Conservation (phyloP, 2,329 filamentous ascomycete genomes). For the Neopestalotiopsis sp. region DNA sequence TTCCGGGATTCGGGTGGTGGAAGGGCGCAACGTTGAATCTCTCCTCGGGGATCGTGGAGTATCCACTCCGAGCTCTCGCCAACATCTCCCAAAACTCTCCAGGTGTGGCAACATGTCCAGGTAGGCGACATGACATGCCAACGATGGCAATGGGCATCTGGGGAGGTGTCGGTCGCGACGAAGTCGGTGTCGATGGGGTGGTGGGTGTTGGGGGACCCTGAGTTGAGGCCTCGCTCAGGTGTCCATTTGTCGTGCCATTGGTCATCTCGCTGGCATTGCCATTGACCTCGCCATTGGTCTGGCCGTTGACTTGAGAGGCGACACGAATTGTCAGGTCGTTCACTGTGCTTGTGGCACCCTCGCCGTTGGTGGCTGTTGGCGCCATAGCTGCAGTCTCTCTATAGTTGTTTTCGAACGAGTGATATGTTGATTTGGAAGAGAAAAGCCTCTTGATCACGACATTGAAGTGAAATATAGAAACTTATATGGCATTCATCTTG, state of each 20-base stretch:
- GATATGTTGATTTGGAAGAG: slow-evolving; percentile 24
- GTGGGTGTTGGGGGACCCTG: slow-evolving; percentile 22
- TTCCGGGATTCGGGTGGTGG: slow-evolving; percentile 41
- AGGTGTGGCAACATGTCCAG: slow-evolving; percentile 47
- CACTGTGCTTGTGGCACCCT: slow-evolving; percentile 25
- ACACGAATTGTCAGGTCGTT: slow-evolving; percentile 32
- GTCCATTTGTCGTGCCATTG: slow-evolving; percentile 25
- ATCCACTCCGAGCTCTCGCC: slow-evolving; percentile 46
- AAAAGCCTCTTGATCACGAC: slow-evolving; percentile 18
- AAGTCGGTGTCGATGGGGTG: slow-evolving; percentile 22
- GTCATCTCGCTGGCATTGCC: slow-evolving; percentile 30
- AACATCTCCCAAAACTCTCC: slow-evolving; percentile 53
- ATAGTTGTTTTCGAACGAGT: slow-evolving; percentile 25
- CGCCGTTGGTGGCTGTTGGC: slow-evolving; percentile 35
- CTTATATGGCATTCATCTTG: slow-evolving; percentile 31
- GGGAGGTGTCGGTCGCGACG: slow-evolving; percentile 29
- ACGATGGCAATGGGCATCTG: slow-evolving; percentile 52
- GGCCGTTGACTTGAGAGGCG: slow-evolving; percentile 35
- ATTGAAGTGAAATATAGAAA: slow-evolving; percentile 26
- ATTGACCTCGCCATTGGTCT: slow-evolving; percentile 26
- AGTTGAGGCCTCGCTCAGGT: slow-evolving; percentile 17
- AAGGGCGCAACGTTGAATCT: slow-evolving; percentile 49
- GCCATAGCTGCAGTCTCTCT: slow-evolving; percentile 34
- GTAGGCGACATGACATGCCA: slow-evolving; percentile 53
- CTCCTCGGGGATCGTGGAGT: slow-evolving; percentile 37